These are phyloP conservation scores for Clarireedia hainanense DNA, from an alignment of 2,329 filamentous ascomycete genomes.

Conservation along the genomic window DNA sequence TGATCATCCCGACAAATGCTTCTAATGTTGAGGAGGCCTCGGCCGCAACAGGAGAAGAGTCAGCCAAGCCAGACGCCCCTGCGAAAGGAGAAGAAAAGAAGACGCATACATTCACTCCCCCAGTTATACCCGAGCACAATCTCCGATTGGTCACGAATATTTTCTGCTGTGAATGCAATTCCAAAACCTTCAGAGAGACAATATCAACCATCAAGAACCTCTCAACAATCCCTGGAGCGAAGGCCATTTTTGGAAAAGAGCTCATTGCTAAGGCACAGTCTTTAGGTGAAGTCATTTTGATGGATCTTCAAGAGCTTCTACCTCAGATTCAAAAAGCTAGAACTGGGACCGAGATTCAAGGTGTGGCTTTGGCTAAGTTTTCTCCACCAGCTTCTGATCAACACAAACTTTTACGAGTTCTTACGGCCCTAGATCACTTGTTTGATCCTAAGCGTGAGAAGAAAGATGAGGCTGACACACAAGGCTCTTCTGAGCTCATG, in stretches of 20 bases:
- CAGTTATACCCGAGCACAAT: constrained; percentile 81
- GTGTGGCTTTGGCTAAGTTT: constrained; percentile 88
- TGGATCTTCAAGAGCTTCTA: constrained; percentile 76
- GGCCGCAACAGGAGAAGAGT: constrained; percentile 11
- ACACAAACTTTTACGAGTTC: constrained; percentile 83
- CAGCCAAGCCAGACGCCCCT: constrained; percentile 20
- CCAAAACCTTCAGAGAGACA: constrained; percentile 96
- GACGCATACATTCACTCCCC: constrained; percentile 58
- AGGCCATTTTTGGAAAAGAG: constrained; percentile 86
- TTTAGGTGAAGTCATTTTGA: constrained; percentile 75
- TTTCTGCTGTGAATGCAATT: constrained; percentile 92
- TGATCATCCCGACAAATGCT: constrained; percentile 1
- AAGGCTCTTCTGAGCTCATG: constrained; percentile 39
- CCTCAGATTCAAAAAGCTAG: constrained; percentile 80
- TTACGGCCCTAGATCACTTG: constrained; percentile 91
- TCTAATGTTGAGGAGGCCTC: not conserved
- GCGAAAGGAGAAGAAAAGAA: constrained; percentile 27
- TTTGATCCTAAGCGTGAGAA: constrained; percentile 73
- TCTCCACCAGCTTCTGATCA: constrained; percentile 94
- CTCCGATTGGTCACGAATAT: constrained; percentile 93
- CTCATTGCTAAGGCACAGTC: constrained; percentile 79
- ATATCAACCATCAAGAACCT: constrained; percentile 98
- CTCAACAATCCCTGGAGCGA: constrained; percentile 83
- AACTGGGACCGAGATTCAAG: constrained; percentile 90
- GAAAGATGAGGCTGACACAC: constrained; percentile 39